phyloP scores from a whole-genome alignment of 2,329 filamentous ascomycete genomes.

The Pezicula neosporulosa region DNA sequence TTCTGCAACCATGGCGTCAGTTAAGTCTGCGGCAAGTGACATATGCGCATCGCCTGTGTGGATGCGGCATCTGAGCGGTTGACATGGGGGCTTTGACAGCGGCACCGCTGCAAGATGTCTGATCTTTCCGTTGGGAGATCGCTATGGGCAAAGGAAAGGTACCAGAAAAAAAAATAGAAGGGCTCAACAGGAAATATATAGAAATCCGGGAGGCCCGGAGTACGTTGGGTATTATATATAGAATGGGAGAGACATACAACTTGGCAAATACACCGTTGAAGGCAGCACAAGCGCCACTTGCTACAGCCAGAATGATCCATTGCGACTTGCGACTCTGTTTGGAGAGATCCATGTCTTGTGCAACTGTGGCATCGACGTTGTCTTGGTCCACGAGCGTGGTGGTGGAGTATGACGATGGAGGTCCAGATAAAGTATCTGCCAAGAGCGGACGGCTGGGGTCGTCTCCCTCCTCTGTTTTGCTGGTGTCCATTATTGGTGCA shows the following conservation, averaged over 20 bases:
- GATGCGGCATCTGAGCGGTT: too few species aligned
- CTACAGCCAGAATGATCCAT: constrained; percentile 68
- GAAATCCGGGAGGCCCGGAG: background rate
- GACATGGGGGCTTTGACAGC: background rate
- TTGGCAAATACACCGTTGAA: constrained; percentile 76
- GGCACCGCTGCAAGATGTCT: background rate
- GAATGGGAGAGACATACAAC: constrained; percentile 49
- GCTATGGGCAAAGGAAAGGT: background rate
- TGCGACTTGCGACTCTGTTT: constrained; percentile 36
- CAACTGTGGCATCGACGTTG: constrained; percentile 2
- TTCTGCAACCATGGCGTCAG: constrained; percentile 30
- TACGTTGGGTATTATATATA: constrained; percentile 2
- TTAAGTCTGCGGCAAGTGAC: background rate
- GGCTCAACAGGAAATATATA: background rate
- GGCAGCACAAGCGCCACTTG: constrained; percentile 74
- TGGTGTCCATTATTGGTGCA: background rate
- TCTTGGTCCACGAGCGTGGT: background rate
- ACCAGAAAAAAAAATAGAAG: background rate
- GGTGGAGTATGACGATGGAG: background rate
- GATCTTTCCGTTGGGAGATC: background rate
- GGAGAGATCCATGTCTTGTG: constrained; percentile 21
- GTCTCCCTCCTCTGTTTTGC: background rate
- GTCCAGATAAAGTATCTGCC: constrained; percentile 1
- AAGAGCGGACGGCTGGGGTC: background rate
- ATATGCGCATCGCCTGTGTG: background rate